Base-by-base conservation (phyloP, 257 asterid genomes). In the Prunella vulgaris region DNA sequence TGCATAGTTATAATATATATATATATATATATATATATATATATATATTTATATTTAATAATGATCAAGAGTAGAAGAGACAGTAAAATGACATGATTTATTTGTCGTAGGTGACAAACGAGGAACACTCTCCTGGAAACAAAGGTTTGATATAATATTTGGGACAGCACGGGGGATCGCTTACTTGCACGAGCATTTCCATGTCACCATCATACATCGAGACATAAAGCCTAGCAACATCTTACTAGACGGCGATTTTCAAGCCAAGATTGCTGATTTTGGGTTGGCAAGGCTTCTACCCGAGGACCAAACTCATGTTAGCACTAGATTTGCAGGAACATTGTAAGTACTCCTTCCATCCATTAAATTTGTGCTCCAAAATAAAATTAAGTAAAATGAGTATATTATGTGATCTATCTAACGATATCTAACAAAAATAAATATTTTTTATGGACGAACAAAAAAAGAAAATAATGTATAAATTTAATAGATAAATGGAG, bases 271-370 rank as follows among this genome's bases (percentile, higher is more conserved):
- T 57, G 93, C 90, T 25, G 97, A 92, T 79, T 92, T 92, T 27
- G 97, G 97, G 7, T 57, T 92, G 78, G 96, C 86, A 10, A 87
- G 89, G 74, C 92, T 89, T 68, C 67, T 89, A 13, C 97, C 97
- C 0, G 93, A 82, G 77, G 83, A 87, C 67, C 87, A 78, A 80
- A 85, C 84, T 40, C 98, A 92, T 70, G 81, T 92, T 63, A 92
- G 92, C 81, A 92, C 96, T 40, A 89, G 79, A 79, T 92, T 92
- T 82, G 96, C 96, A 3, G 96, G 96, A 44, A 89, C 98, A 64
- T 74, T 92, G 97, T 89, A 80, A 78, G 95, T 77, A n/a, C n/a
- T n/a, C n/a, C n/a, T n/a, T n/a, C n/a, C n/a, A n/a, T n/a, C n/a
- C n/a, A n/a, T n/a, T n/a, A n/a, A n/a, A n/a, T n/a, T n/a, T n/a